Conservation (phyloP, 1,284 basidiomycete genomes). For the Pseudozyma pruni region DNA sequence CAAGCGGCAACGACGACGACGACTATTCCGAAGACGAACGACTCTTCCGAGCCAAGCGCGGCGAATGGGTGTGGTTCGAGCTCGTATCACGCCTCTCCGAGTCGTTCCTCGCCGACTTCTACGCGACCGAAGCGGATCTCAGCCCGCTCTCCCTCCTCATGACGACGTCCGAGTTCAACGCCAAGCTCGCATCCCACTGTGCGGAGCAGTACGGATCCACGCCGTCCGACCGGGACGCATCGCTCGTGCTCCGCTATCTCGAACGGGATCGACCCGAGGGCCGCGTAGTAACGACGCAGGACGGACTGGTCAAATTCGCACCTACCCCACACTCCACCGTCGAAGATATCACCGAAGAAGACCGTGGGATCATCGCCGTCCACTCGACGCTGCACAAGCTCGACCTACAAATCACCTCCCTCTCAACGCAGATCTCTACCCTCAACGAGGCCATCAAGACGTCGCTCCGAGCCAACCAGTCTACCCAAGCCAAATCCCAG, state of each 20-base stretch:
- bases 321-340: not conserved
- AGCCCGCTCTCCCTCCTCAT: slow-evolving; percentile 40
- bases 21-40: slow-evolving; percentile 74
- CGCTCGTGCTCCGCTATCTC: slow-evolving; percentile 80
- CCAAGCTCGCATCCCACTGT: slow-evolving; percentile 5
- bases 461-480: slow-evolving; percentile 77
- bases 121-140: slow-evolving; percentile 16
- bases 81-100: slow-evolving; percentile 72
- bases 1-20: slow-evolving; percentile 64
- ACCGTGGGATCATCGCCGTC: slow-evolving; percentile 79
- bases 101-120: slow-evolving; percentile 21
- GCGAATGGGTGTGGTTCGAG: slow-evolving; percentile 79
- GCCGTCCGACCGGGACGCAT: slow-evolving; percentile 75
- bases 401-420: slow-evolving; percentile 75
- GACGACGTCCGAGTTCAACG: slow-evolving; percentile 15
- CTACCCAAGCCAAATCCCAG: slow-evolving; percentile 78
- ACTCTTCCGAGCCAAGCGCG: slow-evolving; percentile 66
- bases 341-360: slow-evolving; percentile 74
- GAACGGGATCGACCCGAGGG: slow-evolving; percentile 75
- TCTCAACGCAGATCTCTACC: slow-evolving; percentile 78
- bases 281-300: slow-evolving; percentile 75
- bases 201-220: slow-evolving; percentile 6
- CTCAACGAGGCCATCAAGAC: slow-evolving; percentile 74
- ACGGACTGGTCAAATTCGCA: slow-evolving; percentile 70
- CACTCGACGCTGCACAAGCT: slow-evolving; percentile 76